Evolutionary conservation across 179 eudicot genomes (phyloP).

Genomic region (Amaranthus tricolor): DNA sequence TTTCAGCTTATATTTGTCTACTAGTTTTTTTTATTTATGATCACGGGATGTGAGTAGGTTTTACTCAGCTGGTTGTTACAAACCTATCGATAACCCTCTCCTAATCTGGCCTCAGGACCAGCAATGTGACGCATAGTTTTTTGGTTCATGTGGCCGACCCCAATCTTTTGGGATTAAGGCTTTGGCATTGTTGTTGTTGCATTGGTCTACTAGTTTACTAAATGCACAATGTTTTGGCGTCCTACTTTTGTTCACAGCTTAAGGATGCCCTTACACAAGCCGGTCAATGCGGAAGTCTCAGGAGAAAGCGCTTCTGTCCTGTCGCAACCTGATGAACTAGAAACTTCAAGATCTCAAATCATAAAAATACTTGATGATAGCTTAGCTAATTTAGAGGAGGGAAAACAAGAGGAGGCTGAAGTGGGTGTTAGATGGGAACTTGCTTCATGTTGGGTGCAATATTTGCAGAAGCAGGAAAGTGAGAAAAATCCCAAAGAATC

Average conservation of each 20-base stretch:
- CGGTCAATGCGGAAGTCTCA: constrained; percentile 37
- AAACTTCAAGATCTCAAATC: constrained; percentile 45
- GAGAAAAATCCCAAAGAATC: constrained; percentile 39
- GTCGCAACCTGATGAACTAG: constrained; percentile 38
- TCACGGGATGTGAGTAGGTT: too few relatives aligned
- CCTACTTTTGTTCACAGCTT: constrained; percentile 48
- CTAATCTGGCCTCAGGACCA: too few relatives aligned
- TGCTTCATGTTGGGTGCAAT: constrained; percentile 95
- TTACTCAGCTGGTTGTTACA: too few relatives aligned
- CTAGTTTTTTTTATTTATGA: too few relatives aligned
- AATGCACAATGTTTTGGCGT: not conserved
- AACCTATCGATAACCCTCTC: too few relatives aligned
- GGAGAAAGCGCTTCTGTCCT: constrained; percentile 46
- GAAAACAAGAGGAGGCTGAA: constrained; percentile 35
- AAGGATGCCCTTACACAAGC: constrained; percentile 60
- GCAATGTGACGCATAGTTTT: too few relatives aligned
- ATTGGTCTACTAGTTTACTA: constrained; percentile 1
- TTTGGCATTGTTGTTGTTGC: too few relatives aligned
- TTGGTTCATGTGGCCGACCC: too few relatives aligned
- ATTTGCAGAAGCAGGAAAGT: constrained; percentile 82
- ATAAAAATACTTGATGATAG: constrained; percentile 58
- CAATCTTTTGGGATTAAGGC: too few relatives aligned
- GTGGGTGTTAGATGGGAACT: constrained; percentile 87
- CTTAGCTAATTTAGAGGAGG: constrained; percentile 53
- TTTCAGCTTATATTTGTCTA: too few relatives aligned